A percentile compares a stretch with the other conserved stretches of the same genome.
Evolutionary conservation across 257 asterid genomes (phyloP).

Genomic region (Oldenlandia corymbosa): DNA sequence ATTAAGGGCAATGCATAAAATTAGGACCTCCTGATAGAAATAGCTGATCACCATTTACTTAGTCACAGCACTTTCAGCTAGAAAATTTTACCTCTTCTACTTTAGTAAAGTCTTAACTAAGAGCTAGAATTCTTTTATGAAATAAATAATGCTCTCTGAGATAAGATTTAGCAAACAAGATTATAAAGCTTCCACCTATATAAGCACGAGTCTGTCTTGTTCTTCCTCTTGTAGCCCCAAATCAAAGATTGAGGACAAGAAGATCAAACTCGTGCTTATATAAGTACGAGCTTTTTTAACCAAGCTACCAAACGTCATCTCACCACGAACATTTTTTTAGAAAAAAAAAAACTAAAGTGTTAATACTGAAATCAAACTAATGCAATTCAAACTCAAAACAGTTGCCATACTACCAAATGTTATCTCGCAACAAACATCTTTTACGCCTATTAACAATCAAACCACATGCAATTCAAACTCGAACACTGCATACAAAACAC

Average conservation of each 20-base stretch:
- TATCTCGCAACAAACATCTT: neutral
- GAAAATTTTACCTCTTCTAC: no score
- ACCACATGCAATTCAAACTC: neutral
- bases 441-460: neutral
- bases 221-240: neutral
- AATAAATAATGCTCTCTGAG: neutral
- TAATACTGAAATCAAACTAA: no score
- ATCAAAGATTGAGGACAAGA: neutral
- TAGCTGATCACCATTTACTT: neutral
- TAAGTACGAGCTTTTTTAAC: conserved; percentile 15
- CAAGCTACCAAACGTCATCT: conserved; percentile 1
- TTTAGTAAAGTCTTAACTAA: neutral
- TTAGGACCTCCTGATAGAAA: neutral
- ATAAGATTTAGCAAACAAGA: conserved; percentile 9
- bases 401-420: conserved; percentile 1
- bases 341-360: no score
- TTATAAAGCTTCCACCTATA: conserved; percentile 11
- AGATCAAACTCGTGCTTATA: conserved; percentile 7
- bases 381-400: no score
- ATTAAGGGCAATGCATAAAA: neutral
- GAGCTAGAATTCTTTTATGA: neutral
- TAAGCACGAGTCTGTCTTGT: conserved; percentile 9
- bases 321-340: no score
- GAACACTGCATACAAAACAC: neutral
- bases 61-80: neutral